Evolutionary conservation across 257 asterid species (phyloP), one percentile per base, ranked within the genome.

Genomic region (Solanum bulbocastanum): DNA sequence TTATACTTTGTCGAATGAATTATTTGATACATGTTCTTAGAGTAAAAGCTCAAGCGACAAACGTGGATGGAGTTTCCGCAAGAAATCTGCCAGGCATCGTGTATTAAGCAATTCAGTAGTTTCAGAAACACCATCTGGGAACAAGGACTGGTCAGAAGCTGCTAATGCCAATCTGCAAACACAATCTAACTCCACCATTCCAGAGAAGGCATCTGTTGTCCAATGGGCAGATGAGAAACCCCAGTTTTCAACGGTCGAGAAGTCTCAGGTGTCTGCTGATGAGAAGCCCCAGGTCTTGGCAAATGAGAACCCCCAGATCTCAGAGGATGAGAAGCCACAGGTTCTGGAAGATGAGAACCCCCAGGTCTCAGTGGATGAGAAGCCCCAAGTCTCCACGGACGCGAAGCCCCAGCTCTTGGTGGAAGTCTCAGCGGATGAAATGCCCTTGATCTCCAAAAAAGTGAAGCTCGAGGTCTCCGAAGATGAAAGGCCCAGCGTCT

Each of bases 41-140:
- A 91, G 88, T 90, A 96, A 97, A 92, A 92, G 91, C 86, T 89
- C 98, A 39, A 90, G 94, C 85, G 99, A 95, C 87, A 93, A 92
- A 87, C 95, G 96, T 84, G 93, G 95, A 25, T 96, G 99, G 99
- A 96, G 98, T 91, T 96, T 97, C 86, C 93, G 98, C 89, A 97
- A 96, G 94, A 94, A 90, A 91, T 96, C 99, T 46, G 93, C 95
- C 12, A 94, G 94, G 78, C 98, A 95, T 89, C 96, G 98, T 52
- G 93, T 94, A 46, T 89, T 96, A 92, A 96, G 94, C 90, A 93
- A 95, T 92, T 90, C 92, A 58, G 96, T 83, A 88, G 83, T 87
- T 88, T 91, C 96, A 89, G 99, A 96, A 90, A 79, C 92, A 71
- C 89, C 95, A 87, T 89, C 95, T 60, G 98, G 37, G 37, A 92